These are phyloP conservation scores for Silene noctiflora DNA, from an alignment of 179 eudicot species.

Conservation along the genomic window DNA sequence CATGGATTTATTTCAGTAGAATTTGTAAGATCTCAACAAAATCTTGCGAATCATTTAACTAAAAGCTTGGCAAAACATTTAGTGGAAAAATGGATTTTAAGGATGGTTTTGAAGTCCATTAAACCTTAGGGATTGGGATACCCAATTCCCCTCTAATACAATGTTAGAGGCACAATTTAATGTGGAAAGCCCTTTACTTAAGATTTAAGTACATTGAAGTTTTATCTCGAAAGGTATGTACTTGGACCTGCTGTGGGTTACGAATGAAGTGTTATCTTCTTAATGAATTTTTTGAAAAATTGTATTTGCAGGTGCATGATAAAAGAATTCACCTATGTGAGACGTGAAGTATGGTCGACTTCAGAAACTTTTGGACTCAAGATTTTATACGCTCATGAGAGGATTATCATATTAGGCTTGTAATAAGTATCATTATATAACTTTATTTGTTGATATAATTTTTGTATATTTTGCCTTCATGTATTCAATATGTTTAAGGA, in stretches of 20 bases:
- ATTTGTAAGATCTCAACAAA: not conserved
- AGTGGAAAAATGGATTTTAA: not conserved
- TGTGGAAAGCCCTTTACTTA: not conserved
- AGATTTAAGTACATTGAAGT: not conserved
- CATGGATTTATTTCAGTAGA: not conserved
- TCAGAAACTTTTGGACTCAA: constrained; percentile 1
- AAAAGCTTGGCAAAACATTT: not conserved
- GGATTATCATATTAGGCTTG: not conserved
- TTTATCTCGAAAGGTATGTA: not conserved
- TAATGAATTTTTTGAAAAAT: not conserved
- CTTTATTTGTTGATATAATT: not conserved
- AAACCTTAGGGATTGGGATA: not conserved
- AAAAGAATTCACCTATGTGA: not conserved
- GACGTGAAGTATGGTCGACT: not conserved
- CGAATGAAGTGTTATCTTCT: not conserved
- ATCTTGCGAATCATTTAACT: constrained; percentile 10
- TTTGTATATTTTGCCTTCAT: not conserved
- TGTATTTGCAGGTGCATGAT: not conserved
- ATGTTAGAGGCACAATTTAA: not conserved
- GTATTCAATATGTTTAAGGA: not conserved
- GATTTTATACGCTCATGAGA: not conserved
- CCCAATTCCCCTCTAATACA: not conserved
- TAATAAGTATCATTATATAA: not conserved
- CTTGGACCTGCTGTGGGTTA: not conserved
- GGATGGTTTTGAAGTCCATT: constrained; percentile 2